phyloP scores from a whole-genome alignment of 1,284 basidiomycete species.

The Cryptococcus maquisensis region DNA sequence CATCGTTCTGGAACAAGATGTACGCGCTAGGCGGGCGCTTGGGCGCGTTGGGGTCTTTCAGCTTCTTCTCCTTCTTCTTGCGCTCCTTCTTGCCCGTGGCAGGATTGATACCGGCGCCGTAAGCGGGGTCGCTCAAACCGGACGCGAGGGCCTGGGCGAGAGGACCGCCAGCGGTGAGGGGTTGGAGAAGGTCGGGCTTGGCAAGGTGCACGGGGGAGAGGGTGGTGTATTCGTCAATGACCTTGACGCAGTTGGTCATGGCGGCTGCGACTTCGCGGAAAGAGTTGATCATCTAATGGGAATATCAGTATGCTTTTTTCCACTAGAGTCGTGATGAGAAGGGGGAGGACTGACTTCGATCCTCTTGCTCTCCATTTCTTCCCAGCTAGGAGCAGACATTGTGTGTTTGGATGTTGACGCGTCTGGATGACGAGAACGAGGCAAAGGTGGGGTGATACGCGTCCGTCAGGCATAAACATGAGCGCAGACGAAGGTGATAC shows the following conservation, averaged over 20 bases:
- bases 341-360: conserved; percentile 39
- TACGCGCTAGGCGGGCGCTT: conserved; percentile 93
- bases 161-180: conserved; percentile 2
- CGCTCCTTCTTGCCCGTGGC: conserved; percentile 24
- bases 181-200: conserved; percentile 9
- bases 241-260: conserved; percentile 43
- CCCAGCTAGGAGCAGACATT: conserved; percentile 32
- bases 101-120: conserved; percentile 15
- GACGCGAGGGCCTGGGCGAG: conserved; percentile 12
- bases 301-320: background rate
- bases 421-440: background rate
- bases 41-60: conserved; percentile 86
- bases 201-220: conserved; percentile 33
- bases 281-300: conserved; percentile 44
- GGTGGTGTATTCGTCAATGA: conserved; percentile 46
- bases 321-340: background rate
- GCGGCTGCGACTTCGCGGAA: conserved; percentile 46
- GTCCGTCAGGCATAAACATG: background rate
- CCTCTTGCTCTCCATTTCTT: conserved; percentile 48
- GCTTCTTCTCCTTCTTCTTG: conserved; percentile 49
- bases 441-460: background rate
- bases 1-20: conserved; percentile 90
- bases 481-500: background rate
- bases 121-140: conserved; percentile 14
- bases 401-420: conserved; percentile 1